These are phyloP conservation scores for Fagus crenata DNA, from an alignment of 306 rosid species.

Conservation along the genomic window DNA sequence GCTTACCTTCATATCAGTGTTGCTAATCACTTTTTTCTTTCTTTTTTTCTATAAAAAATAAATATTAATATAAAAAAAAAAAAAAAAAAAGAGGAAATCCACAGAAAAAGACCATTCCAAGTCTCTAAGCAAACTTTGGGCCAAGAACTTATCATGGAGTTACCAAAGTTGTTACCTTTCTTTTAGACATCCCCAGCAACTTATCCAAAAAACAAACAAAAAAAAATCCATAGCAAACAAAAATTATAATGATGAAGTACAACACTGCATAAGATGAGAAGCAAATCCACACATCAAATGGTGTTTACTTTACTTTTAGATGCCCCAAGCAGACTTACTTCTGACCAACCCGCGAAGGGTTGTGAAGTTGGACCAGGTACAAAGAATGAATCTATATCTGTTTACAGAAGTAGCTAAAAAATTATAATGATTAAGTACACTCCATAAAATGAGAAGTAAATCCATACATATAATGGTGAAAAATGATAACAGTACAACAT, in stretches of 20 bases:
- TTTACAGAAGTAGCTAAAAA: not conserved
- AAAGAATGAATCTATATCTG: too few relatives aligned
- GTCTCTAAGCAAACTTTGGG: slow-evolving; percentile 4
- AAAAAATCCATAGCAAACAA: not conserved
- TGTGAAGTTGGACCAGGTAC: too few relatives aligned
- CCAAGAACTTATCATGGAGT: not conserved
- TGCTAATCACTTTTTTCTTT: not conserved
- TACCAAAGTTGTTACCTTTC: too few relatives aligned
- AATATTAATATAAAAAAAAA: not conserved
- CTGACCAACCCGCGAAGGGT: too few relatives aligned
- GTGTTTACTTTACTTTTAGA: not conserved
- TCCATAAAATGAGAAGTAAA: slow-evolving; percentile 11
- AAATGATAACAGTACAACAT: slow-evolving; percentile 31
- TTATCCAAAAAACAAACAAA: not conserved
- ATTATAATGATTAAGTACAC: slow-evolving; percentile 8
- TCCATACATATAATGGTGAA: slow-evolving; percentile 22
- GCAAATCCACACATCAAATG: not conserved
- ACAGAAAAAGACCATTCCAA: slow-evolving; percentile 1
- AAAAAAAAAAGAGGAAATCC: not conserved
- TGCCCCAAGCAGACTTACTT: not conserved
- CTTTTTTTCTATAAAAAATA: not conserved
- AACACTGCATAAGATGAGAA: slow-evolving; percentile 1
- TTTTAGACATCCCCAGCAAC: too few relatives aligned
- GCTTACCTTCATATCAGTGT: not conserved
- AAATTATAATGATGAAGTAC: not conserved